These are phyloP conservation scores for Microcyclosporella mali DNA, from an alignment of 2,329 filamentous ascomycete genomes.

Conservation along the genomic window DNA sequence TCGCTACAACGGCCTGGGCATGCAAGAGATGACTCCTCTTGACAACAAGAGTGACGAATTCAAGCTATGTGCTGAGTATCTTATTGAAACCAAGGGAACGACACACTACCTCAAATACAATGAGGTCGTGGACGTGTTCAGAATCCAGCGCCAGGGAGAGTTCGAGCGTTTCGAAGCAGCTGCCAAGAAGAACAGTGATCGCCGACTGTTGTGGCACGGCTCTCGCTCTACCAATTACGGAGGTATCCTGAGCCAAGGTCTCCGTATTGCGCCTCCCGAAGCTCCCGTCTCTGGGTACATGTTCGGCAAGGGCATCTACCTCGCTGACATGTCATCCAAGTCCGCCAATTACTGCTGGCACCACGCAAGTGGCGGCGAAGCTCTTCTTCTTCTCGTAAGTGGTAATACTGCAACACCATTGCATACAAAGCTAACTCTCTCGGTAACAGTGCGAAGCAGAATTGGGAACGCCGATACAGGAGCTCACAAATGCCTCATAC, in stretches of 20 bases:
- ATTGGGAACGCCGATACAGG: slow-evolving; percentile 67
- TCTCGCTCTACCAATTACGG: slow-evolving; percentile 78
- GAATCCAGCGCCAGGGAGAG: slow-evolving; percentile 71
- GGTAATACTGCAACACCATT: too few species aligned
- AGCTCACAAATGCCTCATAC: slow-evolving; percentile 54
- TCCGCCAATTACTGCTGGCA: slow-evolving; percentile 68
- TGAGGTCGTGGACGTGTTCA: slow-evolving; percentile 70
- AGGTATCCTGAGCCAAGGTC: slow-evolving; percentile 78
- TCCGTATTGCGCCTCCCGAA: slow-evolving; percentile 82
- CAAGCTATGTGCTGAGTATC: slow-evolving; percentile 57
- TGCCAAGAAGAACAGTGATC: slow-evolving; percentile 55
- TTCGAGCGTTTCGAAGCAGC: slow-evolving; percentile 58
- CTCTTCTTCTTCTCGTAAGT: slow-evolving; percentile 69
- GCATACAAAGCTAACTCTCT: too few species aligned
- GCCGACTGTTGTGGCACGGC: slow-evolving; percentile 80
- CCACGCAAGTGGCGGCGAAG: slow-evolving; percentile 48
- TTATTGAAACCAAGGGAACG: slow-evolving; percentile 57
- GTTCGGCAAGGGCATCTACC: slow-evolving; percentile 86
- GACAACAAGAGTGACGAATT: slow-evolving; percentile 57
- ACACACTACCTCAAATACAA: slow-evolving; percentile 60
- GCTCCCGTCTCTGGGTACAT: slow-evolving; percentile 56
- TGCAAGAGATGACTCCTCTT: slow-evolving; percentile 71
- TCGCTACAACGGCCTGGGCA: slow-evolving; percentile 63
- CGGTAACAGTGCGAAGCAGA: slow-evolving; percentile 87
- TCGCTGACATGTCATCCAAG: slow-evolving; percentile 80